A percentile compares a stretch with the other conserved stretches of the same genome.
phyloP scores from a whole-genome alignment of 2,329 filamentous ascomycete genomes.

The Calonectria multiphialidica region DNA sequence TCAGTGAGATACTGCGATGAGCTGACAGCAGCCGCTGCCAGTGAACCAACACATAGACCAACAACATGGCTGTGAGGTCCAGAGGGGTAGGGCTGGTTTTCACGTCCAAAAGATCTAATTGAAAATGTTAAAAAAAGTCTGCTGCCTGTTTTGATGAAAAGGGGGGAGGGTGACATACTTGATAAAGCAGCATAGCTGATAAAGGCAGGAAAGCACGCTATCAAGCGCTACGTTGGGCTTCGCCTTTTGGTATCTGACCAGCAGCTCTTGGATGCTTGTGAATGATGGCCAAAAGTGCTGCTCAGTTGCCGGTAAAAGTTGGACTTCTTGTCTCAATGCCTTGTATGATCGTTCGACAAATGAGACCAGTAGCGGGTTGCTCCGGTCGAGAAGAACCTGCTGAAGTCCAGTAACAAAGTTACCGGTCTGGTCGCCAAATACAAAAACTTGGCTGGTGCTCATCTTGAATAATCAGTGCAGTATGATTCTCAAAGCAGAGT shows the following conservation, averaged over 20 bases:
- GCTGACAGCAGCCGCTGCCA: constrained; percentile 8
- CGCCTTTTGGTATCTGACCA: constrained; percentile 5
- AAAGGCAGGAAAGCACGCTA: constrained; percentile 4
- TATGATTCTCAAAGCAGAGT: neutral
- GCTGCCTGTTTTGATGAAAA: neutral
- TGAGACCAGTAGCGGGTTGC: neutral
- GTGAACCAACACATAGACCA: neutral
- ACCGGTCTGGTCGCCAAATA: neutral
- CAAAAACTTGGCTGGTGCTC: neutral
- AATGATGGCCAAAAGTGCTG: constrained; percentile 1
- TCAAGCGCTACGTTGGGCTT: neutral
- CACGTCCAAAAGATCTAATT: neutral
- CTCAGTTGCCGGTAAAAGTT: neutral
- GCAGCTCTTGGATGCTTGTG: neutral
- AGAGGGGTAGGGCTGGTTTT: neutral
- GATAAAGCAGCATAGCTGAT: constrained; percentile 1
- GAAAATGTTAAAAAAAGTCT: neutral
- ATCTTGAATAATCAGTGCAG: neutral
- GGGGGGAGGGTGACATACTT: neutral
- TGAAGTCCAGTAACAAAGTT: neutral
- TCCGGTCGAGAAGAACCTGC: neutral
- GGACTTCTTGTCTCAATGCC: constrained; percentile 8
- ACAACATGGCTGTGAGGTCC: constrained; percentile 3
- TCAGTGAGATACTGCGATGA: constrained; percentile 3
- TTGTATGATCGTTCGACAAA: constrained; percentile 8